Base-by-base conservation (phyloP, 192 early-diverging fungal species). In the Radiomyces spectabilis region DNA sequence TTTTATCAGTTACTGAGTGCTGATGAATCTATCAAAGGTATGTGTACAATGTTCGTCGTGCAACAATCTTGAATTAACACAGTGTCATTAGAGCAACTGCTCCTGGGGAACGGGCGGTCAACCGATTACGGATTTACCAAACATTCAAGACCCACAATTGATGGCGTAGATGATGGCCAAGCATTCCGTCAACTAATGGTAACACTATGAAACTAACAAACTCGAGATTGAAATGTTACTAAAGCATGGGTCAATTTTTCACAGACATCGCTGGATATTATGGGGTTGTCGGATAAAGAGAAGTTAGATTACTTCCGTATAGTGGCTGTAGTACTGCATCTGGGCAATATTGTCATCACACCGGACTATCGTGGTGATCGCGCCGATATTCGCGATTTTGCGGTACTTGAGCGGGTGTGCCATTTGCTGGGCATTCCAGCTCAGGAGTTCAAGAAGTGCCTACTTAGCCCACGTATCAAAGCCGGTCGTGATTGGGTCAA, bases 1-100 rank as follows among this genome's bases (percentile, higher is more conserved):
- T 99, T 97, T 69, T 99, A 99, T 73, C 96, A 99, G 71, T 71
- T 99, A n/a, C 71, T 99, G 66, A 92, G 87, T 57, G 92, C 91
- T 15, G 92, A 86, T 12, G 57, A 79, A 5, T 56, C 75, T 31
- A 59, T 86, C 16, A 92, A 89, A 65, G 62, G 84, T 88, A 74
- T 26, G 65, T n/a, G n/a, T n/a, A n/a, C n/a, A n/a, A n/a, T n/a
- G n/a, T n/a, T n/a, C n/a, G n/a, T n/a, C n/a, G n/a, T n/a, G n/a
- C n/a, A n/a, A n/a, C n/a, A n/a, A n/a, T n/a, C n/a, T n/a, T n/a
- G n/a, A n/a, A n/a, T n/a, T n/a, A n/a, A n/a, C n/a, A n/a, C n/a
- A n/a, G n/a, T n/a, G n/a, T 21, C 5, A 18, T n/a, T 35, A 40
- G 37, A 51, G 25, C 37, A 58, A 31, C 26, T 60, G 18, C 41